These are phyloP conservation scores for Pseudogymnoascus sp. DNA, from an alignment of 2,329 filamentous ascomycete species.

Conservation along the genomic window DNA sequence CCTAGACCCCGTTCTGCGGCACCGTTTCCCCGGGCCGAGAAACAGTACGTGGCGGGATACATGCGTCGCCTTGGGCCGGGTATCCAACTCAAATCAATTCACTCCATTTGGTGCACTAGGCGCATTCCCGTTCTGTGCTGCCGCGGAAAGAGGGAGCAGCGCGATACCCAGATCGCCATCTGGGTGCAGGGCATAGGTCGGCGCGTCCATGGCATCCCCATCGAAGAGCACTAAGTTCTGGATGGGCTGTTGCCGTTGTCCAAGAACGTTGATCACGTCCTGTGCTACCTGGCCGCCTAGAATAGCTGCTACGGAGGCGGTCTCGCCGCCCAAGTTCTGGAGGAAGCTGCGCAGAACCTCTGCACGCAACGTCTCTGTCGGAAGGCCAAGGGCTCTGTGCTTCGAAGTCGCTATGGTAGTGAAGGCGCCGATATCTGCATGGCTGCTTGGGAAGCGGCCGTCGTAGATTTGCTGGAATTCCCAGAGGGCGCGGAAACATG, in stretches of 20 bases:
- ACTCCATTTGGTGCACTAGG: conserved; percentile 3
- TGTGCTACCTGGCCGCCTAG: conserved; percentile 86
- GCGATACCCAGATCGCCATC: conserved; percentile 45
- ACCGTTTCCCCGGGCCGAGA: background rate
- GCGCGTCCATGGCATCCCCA: conserved; percentile 67
- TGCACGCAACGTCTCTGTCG: conserved; percentile 55
- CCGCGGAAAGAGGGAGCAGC: conserved; percentile 32
- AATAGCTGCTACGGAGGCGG: conserved; percentile 80
- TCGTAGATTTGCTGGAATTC: conserved; percentile 60
- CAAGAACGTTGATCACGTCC: conserved; percentile 93
- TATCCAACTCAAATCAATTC: conserved; percentile 16
- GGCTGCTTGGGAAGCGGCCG: conserved; percentile 45
- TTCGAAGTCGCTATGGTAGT: conserved; percentile 69
- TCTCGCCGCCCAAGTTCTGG: conserved; percentile 74
- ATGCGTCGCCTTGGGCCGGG: conserved; percentile 12
- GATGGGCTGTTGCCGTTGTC: conserved; percentile 83
- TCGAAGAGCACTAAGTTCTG: conserved; percentile 94
- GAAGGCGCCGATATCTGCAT: conserved; percentile 64
- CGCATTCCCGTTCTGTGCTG: conserved; percentile 20
- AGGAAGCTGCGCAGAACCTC: conserved; percentile 76
- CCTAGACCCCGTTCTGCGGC: background rate
- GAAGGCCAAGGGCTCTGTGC: conserved; percentile 64
- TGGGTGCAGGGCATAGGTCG: conserved; percentile 75
- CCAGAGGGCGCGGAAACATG: conserved; percentile 84
- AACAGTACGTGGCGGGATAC: background rate